Evolutionary conservation across 306 rosid species (phyloP).

Genomic region (Adenanthera pavonina): DNA sequence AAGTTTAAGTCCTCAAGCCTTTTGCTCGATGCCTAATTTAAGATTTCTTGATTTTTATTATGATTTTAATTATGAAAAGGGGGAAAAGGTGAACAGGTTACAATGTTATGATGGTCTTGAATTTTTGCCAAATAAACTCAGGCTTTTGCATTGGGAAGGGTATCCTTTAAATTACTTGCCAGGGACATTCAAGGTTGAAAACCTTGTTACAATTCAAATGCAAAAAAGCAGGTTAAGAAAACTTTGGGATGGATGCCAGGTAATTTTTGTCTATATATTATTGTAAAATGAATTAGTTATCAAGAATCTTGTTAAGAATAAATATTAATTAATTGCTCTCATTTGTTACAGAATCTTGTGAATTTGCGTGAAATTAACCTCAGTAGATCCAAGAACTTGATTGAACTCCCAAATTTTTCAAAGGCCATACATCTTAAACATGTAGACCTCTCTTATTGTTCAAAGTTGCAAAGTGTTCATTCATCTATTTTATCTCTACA

Average conservation of each 20-base stretch:
- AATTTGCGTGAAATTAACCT: neutral
- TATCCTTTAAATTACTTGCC: slow-evolving; percentile 38
- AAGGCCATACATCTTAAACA: slow-evolving; percentile 1
- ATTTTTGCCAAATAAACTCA: slow-evolving; percentile 12
- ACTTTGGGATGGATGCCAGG: slow-evolving; percentile 42
- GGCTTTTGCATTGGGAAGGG: neutral
- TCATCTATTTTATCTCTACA: neutral
- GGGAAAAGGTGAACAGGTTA: neutral
- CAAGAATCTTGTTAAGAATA: neutral
- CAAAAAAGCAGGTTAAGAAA: neutral
- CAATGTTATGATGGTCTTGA: slow-evolving; percentile 1
- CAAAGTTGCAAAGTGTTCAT: neutral
- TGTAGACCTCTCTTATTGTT: neutral
- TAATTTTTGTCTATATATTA: neutral
- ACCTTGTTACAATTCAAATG: slow-evolving; percentile 34
- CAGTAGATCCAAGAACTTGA: neutral
- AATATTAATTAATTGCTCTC: neutral
- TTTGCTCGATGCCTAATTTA: slow-evolving; percentile 28
- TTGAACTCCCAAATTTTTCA: neutral
- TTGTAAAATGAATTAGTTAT: neutral
- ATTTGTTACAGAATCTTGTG: neutral
- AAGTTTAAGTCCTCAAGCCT: neutral
- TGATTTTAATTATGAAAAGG: neutral
- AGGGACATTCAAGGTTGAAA: neutral
- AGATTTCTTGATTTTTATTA: neutral